A percentile compares a stretch with the other conserved stretches of the same genome.
Evolutionary conservation across 176 grass and related monocot species (phyloP).

Genomic region (Hyparrhenia diplandra): DNA sequence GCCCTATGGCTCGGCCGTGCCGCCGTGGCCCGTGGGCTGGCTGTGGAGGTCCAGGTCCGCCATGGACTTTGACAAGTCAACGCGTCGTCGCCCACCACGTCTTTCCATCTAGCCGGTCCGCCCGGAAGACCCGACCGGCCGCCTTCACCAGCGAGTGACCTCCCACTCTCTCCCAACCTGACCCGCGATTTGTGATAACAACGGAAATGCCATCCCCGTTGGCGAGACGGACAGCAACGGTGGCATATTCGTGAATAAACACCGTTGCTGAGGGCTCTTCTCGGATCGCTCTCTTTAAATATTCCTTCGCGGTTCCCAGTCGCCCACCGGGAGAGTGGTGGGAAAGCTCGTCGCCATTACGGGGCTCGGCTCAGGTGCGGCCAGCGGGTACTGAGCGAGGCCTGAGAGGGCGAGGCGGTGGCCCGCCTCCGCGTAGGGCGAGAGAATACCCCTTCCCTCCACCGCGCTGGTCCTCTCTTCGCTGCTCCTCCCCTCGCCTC

Average conservation of each 20-base stretch:
- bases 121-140: background rate
- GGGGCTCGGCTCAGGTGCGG: background rate
- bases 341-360: background rate
- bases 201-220: background rate
- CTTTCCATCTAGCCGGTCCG: slow-evolving; percentile 24
- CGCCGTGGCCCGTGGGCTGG: background rate
- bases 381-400: background rate
- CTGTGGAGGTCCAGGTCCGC: background rate
- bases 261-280: fast-evolving
- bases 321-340: background rate
- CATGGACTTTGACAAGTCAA: slow-evolving; percentile 8
- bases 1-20: background rate
- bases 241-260: background rate
- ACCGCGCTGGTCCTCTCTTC: slow-evolving; percentile 22
- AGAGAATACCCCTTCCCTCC: slow-evolving; percentile 3
- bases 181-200: background rate
- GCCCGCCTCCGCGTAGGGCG: background rate
- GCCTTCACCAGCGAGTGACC: background rate
- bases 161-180: background rate
- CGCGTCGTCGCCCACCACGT: slow-evolving; percentile 15
- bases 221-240: fast-evolving
- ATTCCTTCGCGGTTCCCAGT: background rate
- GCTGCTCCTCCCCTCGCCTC: slow-evolving; percentile 44
- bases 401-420: background rate
- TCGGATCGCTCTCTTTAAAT: background rate